Evolutionary conservation across 352 stramenopile genomes (phyloP).

Genomic region (Thalassiosira tumida): DNA sequence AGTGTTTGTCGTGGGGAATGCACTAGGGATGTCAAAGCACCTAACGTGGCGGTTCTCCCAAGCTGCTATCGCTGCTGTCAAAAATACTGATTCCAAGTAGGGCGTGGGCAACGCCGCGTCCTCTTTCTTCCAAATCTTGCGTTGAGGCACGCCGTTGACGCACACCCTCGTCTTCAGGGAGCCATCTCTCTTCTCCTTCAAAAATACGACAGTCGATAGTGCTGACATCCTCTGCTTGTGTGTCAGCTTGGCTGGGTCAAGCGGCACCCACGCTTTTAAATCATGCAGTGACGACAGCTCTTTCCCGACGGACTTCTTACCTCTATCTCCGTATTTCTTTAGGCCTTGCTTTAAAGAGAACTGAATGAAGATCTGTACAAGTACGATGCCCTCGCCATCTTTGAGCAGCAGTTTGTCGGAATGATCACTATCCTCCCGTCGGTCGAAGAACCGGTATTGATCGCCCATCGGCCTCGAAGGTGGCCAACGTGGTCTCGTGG

Average conservation of each 20-base stretch:
- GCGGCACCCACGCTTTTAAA: not conserved
- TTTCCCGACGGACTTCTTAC: not conserved
- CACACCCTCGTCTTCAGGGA: constrained; percentile 11
- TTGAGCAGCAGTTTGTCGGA: too few species aligned
- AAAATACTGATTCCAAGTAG: constrained; percentile 2
- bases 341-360: constrained; percentile 8
- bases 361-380: not conserved
- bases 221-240: not conserved
- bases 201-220: constrained; percentile 26
- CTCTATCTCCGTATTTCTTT: constrained; percentile 20
- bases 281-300: constrained; percentile 24
- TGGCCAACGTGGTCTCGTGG: too few species aligned
- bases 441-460: too few species aligned
- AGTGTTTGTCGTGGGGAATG: constrained; percentile 52
- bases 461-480: too few species aligned
- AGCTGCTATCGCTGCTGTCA: constrained; percentile 38
- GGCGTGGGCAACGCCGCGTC: constrained; percentile 32
- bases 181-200: constrained; percentile 46
- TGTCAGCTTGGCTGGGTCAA: not conserved
- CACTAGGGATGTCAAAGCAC: constrained; percentile 46
- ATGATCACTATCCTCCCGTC: too few species aligned
- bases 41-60: constrained; percentile 19
- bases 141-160: not conserved
- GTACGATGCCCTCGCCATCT: not conserved
- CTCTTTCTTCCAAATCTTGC: constrained; percentile 19